phyloP scores from a whole-genome alignment of 2,329 filamentous ascomycete species.

The Aspergillus glaucus region DNA sequence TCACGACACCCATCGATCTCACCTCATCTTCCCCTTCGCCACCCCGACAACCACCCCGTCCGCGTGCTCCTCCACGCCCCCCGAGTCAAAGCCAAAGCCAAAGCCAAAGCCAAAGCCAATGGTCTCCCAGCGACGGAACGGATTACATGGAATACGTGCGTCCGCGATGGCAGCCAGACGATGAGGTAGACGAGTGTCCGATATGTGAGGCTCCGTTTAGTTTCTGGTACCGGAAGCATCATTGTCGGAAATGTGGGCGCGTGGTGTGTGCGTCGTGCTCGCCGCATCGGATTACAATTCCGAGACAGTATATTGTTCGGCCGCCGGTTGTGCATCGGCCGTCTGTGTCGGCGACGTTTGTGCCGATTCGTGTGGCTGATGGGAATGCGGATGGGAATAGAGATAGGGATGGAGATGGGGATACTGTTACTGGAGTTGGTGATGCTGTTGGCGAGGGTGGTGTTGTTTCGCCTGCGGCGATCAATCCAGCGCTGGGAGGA shows the following conservation, averaged over 20 bases:
- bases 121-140: constrained; percentile 1
- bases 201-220: constrained; percentile 77
- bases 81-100: background rate
- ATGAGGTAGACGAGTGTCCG: constrained; percentile 73
- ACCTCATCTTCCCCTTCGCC: constrained; percentile 25
- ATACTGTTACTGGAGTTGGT: background rate
- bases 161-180: constrained; percentile 83
- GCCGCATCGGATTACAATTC: constrained; percentile 90
- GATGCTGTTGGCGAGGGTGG: constrained; percentile 41
- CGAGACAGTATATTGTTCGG: constrained; percentile 84
- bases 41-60: constrained; percentile 6
- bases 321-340: constrained; percentile 51
- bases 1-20: constrained; percentile 28
- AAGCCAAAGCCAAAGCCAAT: too few species aligned
- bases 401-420: background rate
- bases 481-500: constrained; percentile 52
- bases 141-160: constrained; percentile 46
- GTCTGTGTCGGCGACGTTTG: constrained; percentile 35
- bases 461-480: constrained; percentile 12
- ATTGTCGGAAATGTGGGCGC: constrained; percentile 92
- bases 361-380: constrained; percentile 7
- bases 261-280: constrained; percentile 89
- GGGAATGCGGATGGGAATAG: background rate
- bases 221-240: constrained; percentile 83
- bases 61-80: constrained; percentile 6